These are phyloP conservation scores for Mucor lusitanicus DNA, from an alignment of 371 early-diverging fungal genomes.

Conservation along the genomic window DNA sequence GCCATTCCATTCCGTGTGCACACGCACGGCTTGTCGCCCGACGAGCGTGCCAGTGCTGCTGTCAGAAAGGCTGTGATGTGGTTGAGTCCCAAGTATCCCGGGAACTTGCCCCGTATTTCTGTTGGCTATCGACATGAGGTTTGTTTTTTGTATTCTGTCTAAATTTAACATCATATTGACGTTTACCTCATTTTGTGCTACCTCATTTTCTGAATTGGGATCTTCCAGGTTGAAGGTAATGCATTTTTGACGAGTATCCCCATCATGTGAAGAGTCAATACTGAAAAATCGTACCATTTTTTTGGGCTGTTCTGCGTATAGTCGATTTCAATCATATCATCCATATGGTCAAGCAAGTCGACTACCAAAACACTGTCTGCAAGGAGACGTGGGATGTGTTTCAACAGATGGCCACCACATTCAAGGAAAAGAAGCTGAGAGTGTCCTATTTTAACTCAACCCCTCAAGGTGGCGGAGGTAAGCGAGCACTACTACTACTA, in stretches of 20 bases:
- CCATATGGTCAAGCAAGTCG: slow-evolving; percentile 57
- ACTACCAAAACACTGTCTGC: slow-evolving; percentile 62
- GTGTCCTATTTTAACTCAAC: slow-evolving; percentile 85
- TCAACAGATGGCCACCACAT: slow-evolving; percentile 46
- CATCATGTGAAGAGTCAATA: neutral
- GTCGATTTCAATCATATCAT: slow-evolving; percentile 72
- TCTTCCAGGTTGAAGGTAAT: slow-evolving; percentile 47
- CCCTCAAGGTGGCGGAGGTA: slow-evolving; percentile 86
- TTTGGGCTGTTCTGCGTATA: slow-evolving; percentile 3
- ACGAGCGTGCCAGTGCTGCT: slow-evolving; percentile 76
- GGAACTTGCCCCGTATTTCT: slow-evolving; percentile 71
- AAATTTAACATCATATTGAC: slow-evolving; percentile 14
- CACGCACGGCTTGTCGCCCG: slow-evolving; percentile 59
- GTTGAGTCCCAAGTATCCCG: slow-evolving; percentile 74
- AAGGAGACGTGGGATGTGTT: slow-evolving; percentile 65
- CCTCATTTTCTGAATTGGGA: neutral
- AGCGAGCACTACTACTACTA: slow-evolving; percentile 1
- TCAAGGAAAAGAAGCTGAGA: slow-evolving; percentile 53
- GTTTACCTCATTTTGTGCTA: neutral
- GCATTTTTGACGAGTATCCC: neutral
- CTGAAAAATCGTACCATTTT: neutral
- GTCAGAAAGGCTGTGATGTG: slow-evolving; percentile 71
- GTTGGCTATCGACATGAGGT: slow-evolving; percentile 75
- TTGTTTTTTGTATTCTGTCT: slow-evolving; percentile 5
- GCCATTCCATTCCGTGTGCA: slow-evolving; percentile 68